Conservation (phyloP, 164 flowering plant species). For the Kingdonia uniflora region DNA sequence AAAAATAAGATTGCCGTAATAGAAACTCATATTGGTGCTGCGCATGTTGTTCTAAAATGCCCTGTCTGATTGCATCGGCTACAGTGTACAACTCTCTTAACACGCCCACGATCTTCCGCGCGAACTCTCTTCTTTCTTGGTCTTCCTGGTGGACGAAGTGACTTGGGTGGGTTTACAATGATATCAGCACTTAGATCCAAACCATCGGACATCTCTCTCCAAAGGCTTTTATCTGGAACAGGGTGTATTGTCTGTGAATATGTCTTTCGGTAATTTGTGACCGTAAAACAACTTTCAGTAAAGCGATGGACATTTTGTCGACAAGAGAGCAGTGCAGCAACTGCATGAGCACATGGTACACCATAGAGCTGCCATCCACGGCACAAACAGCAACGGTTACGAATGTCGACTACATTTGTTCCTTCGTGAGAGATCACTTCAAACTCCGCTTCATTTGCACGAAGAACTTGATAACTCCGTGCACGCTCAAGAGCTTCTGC, state of each 20-base stretch:
- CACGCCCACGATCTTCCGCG: conserved; percentile 38
- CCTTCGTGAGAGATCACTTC: conserved; percentile 42
- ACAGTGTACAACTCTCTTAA: conserved; percentile 40
- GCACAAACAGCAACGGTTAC: conserved; percentile 36
- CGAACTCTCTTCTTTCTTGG: conserved; percentile 40
- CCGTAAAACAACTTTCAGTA: conserved; percentile 44
- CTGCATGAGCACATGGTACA: conserved; percentile 43
- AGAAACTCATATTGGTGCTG: conserved; percentile 26
- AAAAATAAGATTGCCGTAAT: neutral
- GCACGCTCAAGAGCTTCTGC: conserved; percentile 37
- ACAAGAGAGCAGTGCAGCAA: conserved; percentile 38
- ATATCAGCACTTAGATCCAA: conserved; percentile 14
- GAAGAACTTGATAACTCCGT: conserved; percentile 30
- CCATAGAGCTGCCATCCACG: conserved; percentile 45
- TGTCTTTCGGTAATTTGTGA: conserved; percentile 35
- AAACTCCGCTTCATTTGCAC: conserved; percentile 42
- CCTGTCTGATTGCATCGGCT: conserved; percentile 51
- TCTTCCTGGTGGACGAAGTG: conserved; percentile 35
- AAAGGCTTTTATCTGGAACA: conserved; percentile 37
- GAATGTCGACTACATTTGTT: conserved; percentile 33
- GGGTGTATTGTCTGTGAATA: conserved; percentile 44
- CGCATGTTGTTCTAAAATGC: conserved; percentile 44
- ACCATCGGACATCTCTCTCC: conserved; percentile 33
- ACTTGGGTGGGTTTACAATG: conserved; percentile 34
- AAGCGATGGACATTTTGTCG: conserved; percentile 40